Base-by-base conservation (phyloP, 345 rosid species). In the Eucalyptus viminalis region DNA sequence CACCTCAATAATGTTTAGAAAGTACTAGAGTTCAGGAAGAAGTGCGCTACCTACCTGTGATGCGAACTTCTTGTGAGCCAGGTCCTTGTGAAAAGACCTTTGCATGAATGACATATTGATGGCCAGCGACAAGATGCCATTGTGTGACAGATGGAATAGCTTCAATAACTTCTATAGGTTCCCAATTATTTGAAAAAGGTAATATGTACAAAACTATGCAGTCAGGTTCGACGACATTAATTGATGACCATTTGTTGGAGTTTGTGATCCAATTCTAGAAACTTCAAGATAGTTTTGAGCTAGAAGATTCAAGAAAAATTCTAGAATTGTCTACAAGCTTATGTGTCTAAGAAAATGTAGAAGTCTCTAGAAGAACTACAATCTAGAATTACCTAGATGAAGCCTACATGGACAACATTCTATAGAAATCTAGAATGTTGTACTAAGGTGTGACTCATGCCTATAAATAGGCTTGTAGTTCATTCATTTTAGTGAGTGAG, bases 121-220 rank as follows among this genome's bases (percentile, higher is more conserved):
- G 94, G 86, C 97, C 98, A 88, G 95, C 93, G 86, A 97, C 95
- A 91, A 96, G 90, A 92, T 95, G 95, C 99, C 99, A 96, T 87
- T 91, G 92, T 91, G 93, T 91, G 89, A 90, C 89, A 51, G 96
- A 95, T 50, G 97, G 92, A 91, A 93, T 90, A 91, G 94, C 91
- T 90, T 92, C 87, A 12, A 72, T 89, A 89, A 95, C 99, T 80
- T 93, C 93, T 47, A 89, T 34, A 86, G 92, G 91, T 87, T 96
- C 97, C 87, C 94, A 95, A 91, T 95, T 92, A 76, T 56, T 86
- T 27, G 95, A 95, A 89, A 96, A 93, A 25, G 96, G 96, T 87
- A 90, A 92, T 53, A 95, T 86, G 93, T 92, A 95, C 91, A 97
- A 87, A 89, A 88, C 80, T 86, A 96, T 86, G 69, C 93, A 90